Evolutionary conservation across 805 yeast genomes (phyloP).

Genomic region (Brettanomyces nanus): DNA sequence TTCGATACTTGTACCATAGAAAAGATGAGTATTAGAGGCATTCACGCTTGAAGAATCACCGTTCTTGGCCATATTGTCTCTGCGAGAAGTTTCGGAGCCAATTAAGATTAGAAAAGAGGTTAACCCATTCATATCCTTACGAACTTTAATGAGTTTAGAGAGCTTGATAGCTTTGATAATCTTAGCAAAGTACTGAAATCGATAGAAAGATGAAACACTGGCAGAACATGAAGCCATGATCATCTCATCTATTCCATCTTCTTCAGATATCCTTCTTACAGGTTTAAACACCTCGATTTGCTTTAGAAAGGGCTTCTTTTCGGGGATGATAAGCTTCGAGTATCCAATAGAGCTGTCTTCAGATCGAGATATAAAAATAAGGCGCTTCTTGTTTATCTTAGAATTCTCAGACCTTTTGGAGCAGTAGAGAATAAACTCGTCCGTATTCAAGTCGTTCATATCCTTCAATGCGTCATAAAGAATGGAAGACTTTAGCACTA

Average conservation of each 20-base stretch:
- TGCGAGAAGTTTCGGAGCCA: slow-evolving; percentile 6
- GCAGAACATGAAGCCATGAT: slow-evolving; percentile 10
- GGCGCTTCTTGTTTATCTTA: slow-evolving; percentile 25
- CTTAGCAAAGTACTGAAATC: slow-evolving; percentile 39
- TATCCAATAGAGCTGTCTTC: slow-evolving; percentile 60
- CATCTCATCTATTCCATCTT: slow-evolving; percentile 5
- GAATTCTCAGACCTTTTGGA: slow-evolving; percentile 14
- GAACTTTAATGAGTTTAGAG: slow-evolving; percentile 45
- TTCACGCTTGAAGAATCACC: slow-evolving; percentile 1
- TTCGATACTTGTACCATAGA: slow-evolving; percentile 25
- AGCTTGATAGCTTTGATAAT: slow-evolving; percentile 39
- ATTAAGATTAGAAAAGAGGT: slow-evolving; percentile 23
- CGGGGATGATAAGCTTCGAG: slow-evolving; percentile 60
- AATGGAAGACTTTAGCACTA: slow-evolving; percentile 44
- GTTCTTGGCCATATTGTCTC: neutral
- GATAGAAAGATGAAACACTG: slow-evolving; percentile 39
- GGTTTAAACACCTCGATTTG: slow-evolving; percentile 37
- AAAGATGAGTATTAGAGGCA: slow-evolving; percentile 8
- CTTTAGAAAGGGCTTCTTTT: slow-evolving; percentile 53
- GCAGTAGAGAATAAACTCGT: slow-evolving; percentile 41
- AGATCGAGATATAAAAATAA: slow-evolving; percentile 49
- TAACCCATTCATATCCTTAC: slow-evolving; percentile 44
- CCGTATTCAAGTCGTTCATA: slow-evolving; percentile 45
- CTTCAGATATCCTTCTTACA: neutral
- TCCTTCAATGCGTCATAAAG: slow-evolving; percentile 48